These are phyloP conservation scores for Dissophora globulifera DNA, from an alignment of 192 early-diverging fungal genomes.

Conservation along the genomic window DNA sequence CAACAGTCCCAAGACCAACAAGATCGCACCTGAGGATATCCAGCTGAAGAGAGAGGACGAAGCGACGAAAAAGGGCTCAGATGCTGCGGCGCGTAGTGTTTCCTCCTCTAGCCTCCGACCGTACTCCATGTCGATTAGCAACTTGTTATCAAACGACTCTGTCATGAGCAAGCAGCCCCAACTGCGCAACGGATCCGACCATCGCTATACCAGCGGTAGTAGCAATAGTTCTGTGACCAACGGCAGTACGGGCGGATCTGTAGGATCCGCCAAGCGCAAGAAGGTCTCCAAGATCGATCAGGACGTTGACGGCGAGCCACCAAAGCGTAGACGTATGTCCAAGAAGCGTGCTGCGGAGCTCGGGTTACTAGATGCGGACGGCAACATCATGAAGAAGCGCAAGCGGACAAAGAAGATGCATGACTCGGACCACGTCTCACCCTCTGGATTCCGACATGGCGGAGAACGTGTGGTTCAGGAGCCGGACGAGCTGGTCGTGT, in stretches of 20 bases:
- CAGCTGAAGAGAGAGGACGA: too few species aligned
- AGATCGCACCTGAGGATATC: too few species aligned
- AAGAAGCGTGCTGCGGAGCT: slow-evolving; percentile 36
- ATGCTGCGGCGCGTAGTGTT: not conserved
- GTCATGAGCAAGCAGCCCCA: slow-evolving; percentile 2
- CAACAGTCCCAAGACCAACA: too few species aligned
- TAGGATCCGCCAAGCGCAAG: slow-evolving; percentile 33
- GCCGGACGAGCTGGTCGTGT: slow-evolving; percentile 26
- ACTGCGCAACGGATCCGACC: not conserved
- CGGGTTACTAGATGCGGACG: slow-evolving; percentile 16
- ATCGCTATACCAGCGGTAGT: not conserved
- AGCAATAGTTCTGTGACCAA: not conserved
- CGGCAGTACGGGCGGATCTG: too few species aligned
- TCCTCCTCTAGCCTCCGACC: not conserved
- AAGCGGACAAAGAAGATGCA: slow-evolving; percentile 40
- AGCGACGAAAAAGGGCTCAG: too few species aligned
- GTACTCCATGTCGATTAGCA: slow-evolving; percentile 31
- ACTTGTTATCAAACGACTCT: slow-evolving; percentile 25
- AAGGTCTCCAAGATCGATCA: not conserved
- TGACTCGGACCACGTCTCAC: slow-evolving; percentile 33
- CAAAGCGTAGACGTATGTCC: slow-evolving; percentile 33
- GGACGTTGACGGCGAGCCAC: slow-evolving; percentile 8
- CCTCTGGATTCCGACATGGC: slow-evolving; percentile 39
- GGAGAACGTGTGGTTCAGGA: slow-evolving; percentile 46
- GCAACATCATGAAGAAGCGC: slow-evolving; percentile 24